Percentiles rank a stretch among this genome's conserved stretches.
phyloP scores from a whole-genome alignment of 2,329 filamentous ascomycete genomes.

The Fusarium sambucinum region DNA sequence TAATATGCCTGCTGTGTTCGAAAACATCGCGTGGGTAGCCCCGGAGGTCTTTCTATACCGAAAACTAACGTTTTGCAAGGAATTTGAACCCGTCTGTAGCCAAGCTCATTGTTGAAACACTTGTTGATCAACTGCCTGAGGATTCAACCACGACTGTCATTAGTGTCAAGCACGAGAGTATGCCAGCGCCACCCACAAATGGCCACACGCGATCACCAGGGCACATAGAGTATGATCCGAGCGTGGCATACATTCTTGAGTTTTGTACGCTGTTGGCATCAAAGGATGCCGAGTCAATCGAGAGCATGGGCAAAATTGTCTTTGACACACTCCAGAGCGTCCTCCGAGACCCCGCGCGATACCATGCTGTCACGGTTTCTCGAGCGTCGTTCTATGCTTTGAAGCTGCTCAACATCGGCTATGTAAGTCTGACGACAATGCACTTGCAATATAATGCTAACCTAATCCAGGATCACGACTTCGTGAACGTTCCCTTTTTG shows the following conservation, averaged over 20 bases:
- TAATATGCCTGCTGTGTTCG: slow-evolving; percentile 83
- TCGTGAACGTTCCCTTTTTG: slow-evolving; percentile 90
- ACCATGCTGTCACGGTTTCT: slow-evolving; percentile 87
- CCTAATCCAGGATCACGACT: slow-evolving; percentile 78
- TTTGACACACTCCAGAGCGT: slow-evolving; percentile 84
- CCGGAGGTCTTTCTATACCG: not conserved
- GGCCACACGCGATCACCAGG: slow-evolving; percentile 52
- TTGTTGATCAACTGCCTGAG: slow-evolving; percentile 89
- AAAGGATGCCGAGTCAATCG: slow-evolving; percentile 78
- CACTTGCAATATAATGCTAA: slow-evolving; percentile 33
- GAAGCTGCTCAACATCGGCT: slow-evolving; percentile 82
- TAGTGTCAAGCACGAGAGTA: slow-evolving; percentile 86
- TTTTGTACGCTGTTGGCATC: slow-evolving; percentile 86
- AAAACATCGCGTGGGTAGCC: slow-evolving; percentile 78
- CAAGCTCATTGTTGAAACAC: slow-evolving; percentile 68
- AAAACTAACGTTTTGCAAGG: slow-evolving; percentile 43
- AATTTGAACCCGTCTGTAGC: slow-evolving; percentile 53
- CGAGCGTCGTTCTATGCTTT: slow-evolving; percentile 89
- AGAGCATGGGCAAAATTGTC: slow-evolving; percentile 80
- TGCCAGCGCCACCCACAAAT: slow-evolving; percentile 71
- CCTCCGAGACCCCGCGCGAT: slow-evolving; percentile 80
- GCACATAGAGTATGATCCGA: slow-evolving; percentile 82
- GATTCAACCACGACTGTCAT: slow-evolving; percentile 82
- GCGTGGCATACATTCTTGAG: slow-evolving; percentile 90
- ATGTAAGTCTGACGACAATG: slow-evolving; percentile 68